Conservation (phyloP, 2,329 filamentous ascomycete species). For the Hymenoscyphus infarciens region DNA sequence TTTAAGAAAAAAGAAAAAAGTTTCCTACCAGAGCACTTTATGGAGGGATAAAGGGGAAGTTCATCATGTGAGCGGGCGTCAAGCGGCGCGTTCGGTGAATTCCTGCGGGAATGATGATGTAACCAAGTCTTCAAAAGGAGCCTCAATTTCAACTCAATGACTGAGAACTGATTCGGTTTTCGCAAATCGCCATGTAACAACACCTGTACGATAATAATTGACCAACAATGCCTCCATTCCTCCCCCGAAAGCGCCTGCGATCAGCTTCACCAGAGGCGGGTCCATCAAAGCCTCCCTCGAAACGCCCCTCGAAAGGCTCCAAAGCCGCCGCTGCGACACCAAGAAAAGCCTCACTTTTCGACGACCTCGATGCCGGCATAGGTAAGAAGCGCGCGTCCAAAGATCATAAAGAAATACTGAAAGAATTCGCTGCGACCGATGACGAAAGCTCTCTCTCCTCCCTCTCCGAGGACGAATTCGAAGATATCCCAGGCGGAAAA, state of each 20-base stretch:
- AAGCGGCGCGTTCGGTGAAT: no score
- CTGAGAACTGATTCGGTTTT: background rate
- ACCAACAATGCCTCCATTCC: conserved; percentile 59
- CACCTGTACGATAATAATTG: background rate
- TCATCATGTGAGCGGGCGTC: no score
- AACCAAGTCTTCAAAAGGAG: background rate
- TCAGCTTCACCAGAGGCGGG: conserved; percentile 41
- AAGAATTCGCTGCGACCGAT: conserved; percentile 44
- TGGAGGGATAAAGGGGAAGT: no score
- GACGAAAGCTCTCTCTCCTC: conserved; percentile 36
- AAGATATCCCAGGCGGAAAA: conserved; percentile 45
- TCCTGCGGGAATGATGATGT: background rate
- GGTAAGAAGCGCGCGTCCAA: conserved; percentile 39
- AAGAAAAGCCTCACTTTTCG: conserved; percentile 57
- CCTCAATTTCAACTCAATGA: background rate
- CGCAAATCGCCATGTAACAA: conserved; percentile 10
- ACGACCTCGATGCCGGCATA: conserved; percentile 52
- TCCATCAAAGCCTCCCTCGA: conserved; percentile 26
- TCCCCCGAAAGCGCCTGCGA: conserved; percentile 63
- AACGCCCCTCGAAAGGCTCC: conserved; percentile 26
- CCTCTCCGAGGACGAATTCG: conserved; percentile 51
- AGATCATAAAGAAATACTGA: conserved; percentile 42
- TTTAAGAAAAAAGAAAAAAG: no score
- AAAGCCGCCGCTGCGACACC: conserved; percentile 29
- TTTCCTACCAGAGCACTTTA: no score